These are phyloP conservation scores for Colletotrichum sp. DNA, from an alignment of 2,329 filamentous ascomycete species.

Conservation along the genomic window DNA sequence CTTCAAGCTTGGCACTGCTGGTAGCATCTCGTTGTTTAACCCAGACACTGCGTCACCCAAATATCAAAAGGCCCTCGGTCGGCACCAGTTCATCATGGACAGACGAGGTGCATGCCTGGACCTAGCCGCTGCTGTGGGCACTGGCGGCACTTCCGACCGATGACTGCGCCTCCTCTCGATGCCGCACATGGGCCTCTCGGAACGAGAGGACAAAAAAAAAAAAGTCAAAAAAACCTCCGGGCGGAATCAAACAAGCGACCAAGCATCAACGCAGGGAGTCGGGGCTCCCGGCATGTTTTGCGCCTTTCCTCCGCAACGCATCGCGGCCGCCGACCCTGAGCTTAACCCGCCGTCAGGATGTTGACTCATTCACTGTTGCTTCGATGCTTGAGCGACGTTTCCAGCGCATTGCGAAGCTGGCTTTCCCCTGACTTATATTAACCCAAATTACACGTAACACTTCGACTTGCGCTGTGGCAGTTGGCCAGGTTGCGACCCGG, in stretches of 20 bases:
- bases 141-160: slow-evolving; percentile 1
- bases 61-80: not conserved
- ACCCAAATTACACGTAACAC: slow-evolving; percentile 3
- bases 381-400: not conserved
- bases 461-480: not conserved
- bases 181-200: not conserved
- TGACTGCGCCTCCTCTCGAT: not conserved
- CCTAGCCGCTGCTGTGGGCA: not conserved
- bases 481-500: not conserved
- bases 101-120: not conserved
- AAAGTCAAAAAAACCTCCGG: not conserved
- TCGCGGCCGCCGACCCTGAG: not conserved
- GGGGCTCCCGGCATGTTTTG: not conserved
- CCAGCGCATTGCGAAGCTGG: not conserved
- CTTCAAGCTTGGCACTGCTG: not conserved
- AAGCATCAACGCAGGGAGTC: not conserved
- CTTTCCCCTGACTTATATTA: slow-evolving; percentile 16
- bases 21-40: not conserved
- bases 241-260: slow-evolving; percentile 8
- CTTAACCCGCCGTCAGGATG: not conserved
- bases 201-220: not conserved
- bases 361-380: not conserved
- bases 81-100: not conserved
- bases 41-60: not conserved
- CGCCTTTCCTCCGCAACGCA: not conserved